Evolutionary conservation across 2,329 filamentous ascomycete species (phyloP), one percentile per base, ranked within the genome.

Genomic region (Hypoxylon rubiginosum): DNA sequence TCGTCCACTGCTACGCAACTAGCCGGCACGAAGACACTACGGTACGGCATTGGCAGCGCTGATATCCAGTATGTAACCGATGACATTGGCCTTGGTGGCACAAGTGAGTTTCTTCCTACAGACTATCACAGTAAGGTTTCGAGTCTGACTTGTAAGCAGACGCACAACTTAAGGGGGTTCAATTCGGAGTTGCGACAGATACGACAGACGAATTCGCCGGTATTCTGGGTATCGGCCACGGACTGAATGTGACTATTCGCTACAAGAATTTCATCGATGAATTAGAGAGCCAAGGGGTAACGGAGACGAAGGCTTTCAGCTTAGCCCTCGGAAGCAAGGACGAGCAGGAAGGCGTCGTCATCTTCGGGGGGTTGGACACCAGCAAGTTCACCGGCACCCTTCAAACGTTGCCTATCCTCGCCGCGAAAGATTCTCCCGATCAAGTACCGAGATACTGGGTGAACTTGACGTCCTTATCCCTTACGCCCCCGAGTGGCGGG

Each of bases 151-250:
- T 41, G 11, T n/a, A 1, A 36, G 0, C 32, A 77, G 75, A 74
- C 9, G 71, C 81, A 1, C 80, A 82, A 9, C 76, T 89, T 15
- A 74, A 80, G 17, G 75, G 80, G n/a, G 83, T 91, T 56, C 87
- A 90, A 72, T 91, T 92, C 66, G 90, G 90, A 66, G 85, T 91
- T 39, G 90, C 89, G n/a, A 85, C 83, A 41, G 71, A 75, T 11
- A 82, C 81, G 5, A 65, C 76, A 13, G 81, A 85, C 64, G 81
- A 85, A 66, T 85, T 84, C 62, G 79, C 84, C 0, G 85, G 85
- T 39, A 92, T 96, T 50, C 78, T 97, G 19, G 93, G 93, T 21
- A 90, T 96, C 60, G 92, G 92, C 24, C 92, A 92, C 75, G 82
- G 87, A 2, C 51, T 78, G 11, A 83, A 82, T 36, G 69, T 81